Percentiles rank a stretch among this genome's conserved stretches.
Conservation (phyloP, 78 protist species). For the Protostelium mycophagum region DNA sequence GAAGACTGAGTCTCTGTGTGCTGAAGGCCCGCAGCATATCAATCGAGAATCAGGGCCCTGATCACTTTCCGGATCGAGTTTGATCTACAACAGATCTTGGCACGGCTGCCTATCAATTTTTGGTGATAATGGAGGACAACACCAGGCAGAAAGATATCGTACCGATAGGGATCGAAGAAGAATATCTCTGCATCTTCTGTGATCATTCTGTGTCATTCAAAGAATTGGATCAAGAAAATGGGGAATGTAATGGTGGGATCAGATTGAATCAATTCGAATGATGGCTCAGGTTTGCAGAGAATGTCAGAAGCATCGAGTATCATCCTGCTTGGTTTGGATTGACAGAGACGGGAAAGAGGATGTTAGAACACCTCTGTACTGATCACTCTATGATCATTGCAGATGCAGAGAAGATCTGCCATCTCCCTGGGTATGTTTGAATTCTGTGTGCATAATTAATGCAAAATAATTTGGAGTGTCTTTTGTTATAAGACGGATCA, state of each 20-base stretch:
- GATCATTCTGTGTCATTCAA: not conserved
- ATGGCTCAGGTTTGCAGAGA: not conserved
- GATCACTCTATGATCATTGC: not conserved
- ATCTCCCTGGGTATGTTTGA: not conserved
- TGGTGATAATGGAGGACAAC: too few relatives aligned
- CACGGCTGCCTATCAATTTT: too few relatives aligned
- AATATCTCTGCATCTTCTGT: not conserved
- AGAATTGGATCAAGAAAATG: not conserved
- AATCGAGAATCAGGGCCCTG: too few relatives aligned
- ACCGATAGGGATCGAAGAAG: not conserved
- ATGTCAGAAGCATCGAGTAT: not conserved
- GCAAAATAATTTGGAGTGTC: too few relatives aligned
- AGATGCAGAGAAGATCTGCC: not conserved
- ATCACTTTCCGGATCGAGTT: too few relatives aligned
- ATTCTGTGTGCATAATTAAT: too few relatives aligned
- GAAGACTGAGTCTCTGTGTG: too few relatives aligned
- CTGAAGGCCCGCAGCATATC: too few relatives aligned
- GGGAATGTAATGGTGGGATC: not conserved
- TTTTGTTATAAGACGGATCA: too few relatives aligned
- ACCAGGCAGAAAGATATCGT: too few relatives aligned
- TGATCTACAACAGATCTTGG: too few relatives aligned
- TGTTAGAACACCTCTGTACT: not conserved
- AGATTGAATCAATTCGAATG: not conserved
- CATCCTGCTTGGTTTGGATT: not conserved
- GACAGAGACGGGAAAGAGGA: not conserved